Base-by-base conservation (phyloP, 768 basidiomycete genomes). In the Trametes sanguinea region DNA sequence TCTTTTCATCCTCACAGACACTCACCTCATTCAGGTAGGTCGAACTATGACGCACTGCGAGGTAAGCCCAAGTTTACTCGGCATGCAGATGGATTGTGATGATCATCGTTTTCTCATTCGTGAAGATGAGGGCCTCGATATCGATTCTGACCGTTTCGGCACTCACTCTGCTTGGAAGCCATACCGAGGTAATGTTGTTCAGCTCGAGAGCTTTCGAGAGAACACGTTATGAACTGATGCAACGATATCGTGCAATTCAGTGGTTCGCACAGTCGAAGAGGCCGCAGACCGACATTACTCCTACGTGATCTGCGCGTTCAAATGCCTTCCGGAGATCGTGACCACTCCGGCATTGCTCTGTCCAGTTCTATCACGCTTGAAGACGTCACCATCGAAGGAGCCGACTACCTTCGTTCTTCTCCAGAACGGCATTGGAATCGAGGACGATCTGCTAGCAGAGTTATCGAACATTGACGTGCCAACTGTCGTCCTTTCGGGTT, bases 391-490 rank as follows among this genome's bases (percentile, higher is more conserved):
- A n/a, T 2, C 17, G 2, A 35, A 61, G 1, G 29, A 54, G 8
- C 60, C 70, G 6, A 57, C 67, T 6, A 52, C 71, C 16, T 71
- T 75, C 50, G 72, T 75, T 2, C 64, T 75, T 16, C 68, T 76
- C 35, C 75, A 76, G 59, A 76, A 76, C 56, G 75, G 75, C 11
- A 70, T 76, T 45, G 72, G 72, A n/a, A 71, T 76, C 40, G 69
- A 75, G 51, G 68, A 65, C 30, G 72, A 71, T 33, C 58, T 71
- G 29, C 62, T 66, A 17, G 61, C 53, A 10, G 60, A 54, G 39
- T 45, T 67, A 8, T 10, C 60, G 16, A 54, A 58, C 33, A 46
- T 55, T 16, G 43, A 33, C 2, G 57, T 44, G 8, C 54, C 58
- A 3, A 32, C 53, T 27, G 50, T 58, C 27, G 55, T 76, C 52